A percentile compares a stretch with the other conserved stretches of the same genome.
These are phyloP conservation scores for Ceratocystis albifundus DNA, from an alignment of 2,329 filamentous ascomycete genomes.

Conservation along the genomic window DNA sequence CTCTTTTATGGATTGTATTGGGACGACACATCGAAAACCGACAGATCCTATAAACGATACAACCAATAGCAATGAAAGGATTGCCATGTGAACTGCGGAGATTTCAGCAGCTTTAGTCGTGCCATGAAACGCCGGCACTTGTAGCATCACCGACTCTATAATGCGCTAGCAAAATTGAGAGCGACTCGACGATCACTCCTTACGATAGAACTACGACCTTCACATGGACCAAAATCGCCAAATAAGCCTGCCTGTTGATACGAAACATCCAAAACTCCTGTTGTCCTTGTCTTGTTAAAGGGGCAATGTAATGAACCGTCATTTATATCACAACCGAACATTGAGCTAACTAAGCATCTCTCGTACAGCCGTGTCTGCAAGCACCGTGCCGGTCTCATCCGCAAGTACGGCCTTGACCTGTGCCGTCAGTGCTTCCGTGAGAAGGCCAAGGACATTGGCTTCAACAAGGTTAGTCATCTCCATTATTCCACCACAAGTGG, in stretches of 20 bases:
- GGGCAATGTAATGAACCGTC: neutral
- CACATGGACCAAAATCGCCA: neutral
- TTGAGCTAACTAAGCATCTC: slow-evolving; percentile 14
- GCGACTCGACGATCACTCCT: neutral
- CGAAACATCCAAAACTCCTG: slow-evolving; percentile 47
- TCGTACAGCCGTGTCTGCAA: slow-evolving; percentile 55
- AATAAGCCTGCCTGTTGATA: neutral
- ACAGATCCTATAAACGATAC: too few species aligned
- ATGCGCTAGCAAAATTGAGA: neutral
- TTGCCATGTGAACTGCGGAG: too few species aligned
- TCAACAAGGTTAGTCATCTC: slow-evolving; percentile 49
- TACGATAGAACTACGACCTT: neutral
- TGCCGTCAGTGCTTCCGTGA: slow-evolving; percentile 71
- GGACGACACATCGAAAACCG: too few species aligned
- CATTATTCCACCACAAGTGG: neutral
- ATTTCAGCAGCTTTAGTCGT: too few species aligned
- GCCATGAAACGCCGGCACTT: too few species aligned
- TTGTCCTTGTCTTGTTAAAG: neutral
- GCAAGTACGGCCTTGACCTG: slow-evolving; percentile 96
- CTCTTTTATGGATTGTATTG: too few species aligned
- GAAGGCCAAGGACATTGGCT: slow-evolving; percentile 61
- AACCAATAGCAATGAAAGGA: too few species aligned
- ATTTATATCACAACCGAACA: neutral
- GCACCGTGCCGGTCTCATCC: slow-evolving; percentile 97
- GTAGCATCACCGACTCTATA: neutral